Percentiles rank a stretch among this genome's conserved stretches.
phyloP scores from a whole-genome alignment of 2,329 filamentous ascomycete genomes.

The Fragosphaeria purpurea region DNA sequence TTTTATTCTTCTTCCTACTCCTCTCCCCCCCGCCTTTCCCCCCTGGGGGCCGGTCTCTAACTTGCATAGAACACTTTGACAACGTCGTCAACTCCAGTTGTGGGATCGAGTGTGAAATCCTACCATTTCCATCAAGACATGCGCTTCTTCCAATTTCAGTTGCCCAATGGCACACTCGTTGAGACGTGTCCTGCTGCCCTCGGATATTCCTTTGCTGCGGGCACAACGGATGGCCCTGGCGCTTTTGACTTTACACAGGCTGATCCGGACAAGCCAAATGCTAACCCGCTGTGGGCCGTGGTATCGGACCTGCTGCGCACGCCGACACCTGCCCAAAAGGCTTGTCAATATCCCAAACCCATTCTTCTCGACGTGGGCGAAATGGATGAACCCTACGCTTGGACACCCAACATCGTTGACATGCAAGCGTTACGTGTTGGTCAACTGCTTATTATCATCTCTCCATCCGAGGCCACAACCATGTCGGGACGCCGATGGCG shows the following conservation, averaged over 20 bases:
- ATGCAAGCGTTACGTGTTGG: conserved; percentile 76
- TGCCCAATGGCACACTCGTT: conserved; percentile 59
- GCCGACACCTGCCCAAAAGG: conserved; percentile 57
- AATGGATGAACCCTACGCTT: conserved; percentile 63
- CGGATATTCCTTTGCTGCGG: conserved; percentile 86
- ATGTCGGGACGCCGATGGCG: conserved; percentile 89
- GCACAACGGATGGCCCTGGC: conserved; percentile 84
- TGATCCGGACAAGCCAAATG: conserved; percentile 56
- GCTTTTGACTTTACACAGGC: conserved; percentile 88
- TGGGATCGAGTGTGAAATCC: conserved; percentile 60
- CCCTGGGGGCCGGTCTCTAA: not conserved
- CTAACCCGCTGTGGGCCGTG: conserved; percentile 67
- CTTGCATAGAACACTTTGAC: conserved; percentile 39
- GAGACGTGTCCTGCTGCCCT: conserved; percentile 77
- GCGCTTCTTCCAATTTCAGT: conserved; percentile 60
- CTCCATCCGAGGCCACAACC: conserved; percentile 78
- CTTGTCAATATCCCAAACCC: conserved; percentile 72
- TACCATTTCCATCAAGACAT: conserved; percentile 84
- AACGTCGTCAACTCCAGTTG: conserved; percentile 37
- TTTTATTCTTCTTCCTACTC: not conserved
- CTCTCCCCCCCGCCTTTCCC: not conserved
- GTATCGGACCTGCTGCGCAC: conserved; percentile 61
- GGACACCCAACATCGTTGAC: conserved; percentile 84
- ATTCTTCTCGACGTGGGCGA: conserved; percentile 81
- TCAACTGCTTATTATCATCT: conserved; percentile 75